phyloP scores from a whole-genome alignment of 495 filamentous ascomycete species.

The Xylaria sp. region DNA sequence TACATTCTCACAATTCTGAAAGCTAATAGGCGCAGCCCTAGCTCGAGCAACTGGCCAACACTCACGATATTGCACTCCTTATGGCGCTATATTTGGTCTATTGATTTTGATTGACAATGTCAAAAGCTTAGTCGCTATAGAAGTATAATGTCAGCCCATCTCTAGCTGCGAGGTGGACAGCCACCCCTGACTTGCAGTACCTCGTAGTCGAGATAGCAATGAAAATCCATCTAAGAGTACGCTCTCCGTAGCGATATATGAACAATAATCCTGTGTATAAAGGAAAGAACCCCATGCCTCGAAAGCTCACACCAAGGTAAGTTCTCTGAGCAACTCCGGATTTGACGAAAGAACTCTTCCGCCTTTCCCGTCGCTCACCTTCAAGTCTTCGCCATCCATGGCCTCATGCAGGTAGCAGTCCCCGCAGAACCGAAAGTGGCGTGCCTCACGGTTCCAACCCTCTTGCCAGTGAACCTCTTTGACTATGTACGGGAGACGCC shows the following conservation, averaged over 20 bases:
- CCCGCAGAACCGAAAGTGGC: not conserved
- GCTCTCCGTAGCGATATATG: not conserved
- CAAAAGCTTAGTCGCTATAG: not conserved
- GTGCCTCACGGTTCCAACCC: too few species aligned
- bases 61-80: not conserved
- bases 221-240: not conserved
- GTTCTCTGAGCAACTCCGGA: not conserved
- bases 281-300: not conserved
- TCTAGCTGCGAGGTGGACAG: not conserved
- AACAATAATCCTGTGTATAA: not conserved
- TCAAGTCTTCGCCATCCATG: conserved; percentile 6
- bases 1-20: not conserved
- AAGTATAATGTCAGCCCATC: not conserved
- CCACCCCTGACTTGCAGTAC: not conserved
- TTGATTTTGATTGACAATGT: not conserved
- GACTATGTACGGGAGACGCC: not conserved
- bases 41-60: not conserved
- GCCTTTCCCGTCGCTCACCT: not conserved
- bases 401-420: not conserved
- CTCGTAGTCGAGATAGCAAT: not conserved
- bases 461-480: too few species aligned
- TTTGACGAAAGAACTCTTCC: not conserved
- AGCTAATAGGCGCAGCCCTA: not conserved
- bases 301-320: not conserved
- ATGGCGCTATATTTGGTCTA: not conserved